Conservation (phyloP, 208 protist genomes). For the Trypanosoma avium region DNA sequence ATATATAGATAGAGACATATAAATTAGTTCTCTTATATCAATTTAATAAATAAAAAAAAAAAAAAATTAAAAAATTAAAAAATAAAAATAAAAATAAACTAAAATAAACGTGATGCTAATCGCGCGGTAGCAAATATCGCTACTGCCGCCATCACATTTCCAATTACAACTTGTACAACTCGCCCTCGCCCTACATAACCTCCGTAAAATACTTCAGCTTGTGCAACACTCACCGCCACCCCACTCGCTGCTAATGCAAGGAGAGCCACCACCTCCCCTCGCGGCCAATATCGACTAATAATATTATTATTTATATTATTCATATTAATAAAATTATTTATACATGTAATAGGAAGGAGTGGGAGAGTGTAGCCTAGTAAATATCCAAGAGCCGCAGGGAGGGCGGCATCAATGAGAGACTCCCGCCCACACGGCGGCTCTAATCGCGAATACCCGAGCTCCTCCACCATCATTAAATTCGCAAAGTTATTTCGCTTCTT, state of each 20-base stretch:
- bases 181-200: slow-evolving; percentile 52
- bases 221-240: slow-evolving; percentile 39
- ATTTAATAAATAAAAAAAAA: too few species aligned
- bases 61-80: too few species aligned
- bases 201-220: slow-evolving; percentile 82
- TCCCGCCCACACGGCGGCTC: slow-evolving; percentile 67
- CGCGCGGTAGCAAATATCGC: slow-evolving; percentile 30
- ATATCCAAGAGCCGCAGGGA: slow-evolving; percentile 64
- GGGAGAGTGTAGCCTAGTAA: slow-evolving; percentile 38
- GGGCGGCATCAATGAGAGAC: slow-evolving; percentile 51
- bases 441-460: slow-evolving; percentile 91
- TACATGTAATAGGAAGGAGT: slow-evolving; percentile 29
- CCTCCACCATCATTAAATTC: slow-evolving; percentile 94
- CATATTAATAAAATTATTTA: background rate
- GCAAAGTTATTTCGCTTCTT: slow-evolving; percentile 86
- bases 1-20: too few species aligned
- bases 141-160: slow-evolving; percentile 40
- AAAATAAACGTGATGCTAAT: slow-evolving; percentile 14
- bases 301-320: too few species aligned
- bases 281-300: too few species aligned
- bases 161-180: slow-evolving; percentile 29
- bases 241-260: slow-evolving; percentile 32
- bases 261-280: background rate
- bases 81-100: too few species aligned
- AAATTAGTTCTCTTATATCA: too few species aligned